Conservation (phyloP, 331 rosid genomes). For the Pyrus hybrid region DNA sequence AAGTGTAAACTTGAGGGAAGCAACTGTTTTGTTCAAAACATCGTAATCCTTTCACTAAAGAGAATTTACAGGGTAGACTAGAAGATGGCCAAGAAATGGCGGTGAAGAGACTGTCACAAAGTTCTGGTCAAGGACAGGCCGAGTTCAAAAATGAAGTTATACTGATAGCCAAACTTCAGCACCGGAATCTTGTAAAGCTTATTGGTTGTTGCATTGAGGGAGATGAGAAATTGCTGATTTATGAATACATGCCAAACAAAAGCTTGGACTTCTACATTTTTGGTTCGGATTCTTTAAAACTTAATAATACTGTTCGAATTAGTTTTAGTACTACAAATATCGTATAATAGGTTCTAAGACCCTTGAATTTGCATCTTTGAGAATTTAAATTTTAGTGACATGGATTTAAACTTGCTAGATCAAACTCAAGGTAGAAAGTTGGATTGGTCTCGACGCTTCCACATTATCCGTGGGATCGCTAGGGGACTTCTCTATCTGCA, state of each 20-base stretch:
- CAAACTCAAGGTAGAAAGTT: background rate
- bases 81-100: conserved; percentile 23
- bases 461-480: background rate
- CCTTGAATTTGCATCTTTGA: background rate
- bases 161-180: conserved; percentile 25
- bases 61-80: conserved; percentile 10
- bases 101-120: conserved; percentile 16
- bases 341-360: background rate
- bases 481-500: conserved; percentile 15
- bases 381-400: background rate
- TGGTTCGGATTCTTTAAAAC: background rate
- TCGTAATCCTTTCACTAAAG: background rate
- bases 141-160: conserved; percentile 23
- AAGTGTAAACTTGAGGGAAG: too few relatives aligned
- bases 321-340: background rate
- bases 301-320: background rate
- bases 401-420: background rate
- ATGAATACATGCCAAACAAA: conserved; percentile 20
- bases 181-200: conserved; percentile 28
- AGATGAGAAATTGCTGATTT: conserved; percentile 15
- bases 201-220: conserved; percentile 18
- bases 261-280: conserved; percentile 20
- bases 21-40: background rate
- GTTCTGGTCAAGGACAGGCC: conserved; percentile 11
- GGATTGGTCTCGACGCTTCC: background rate